Percentiles rank a stretch among this genome's conserved stretches.
phyloP scores from a whole-genome alignment of 495 filamentous ascomycete genomes.

The Mytilinidion resinicola region DNA sequence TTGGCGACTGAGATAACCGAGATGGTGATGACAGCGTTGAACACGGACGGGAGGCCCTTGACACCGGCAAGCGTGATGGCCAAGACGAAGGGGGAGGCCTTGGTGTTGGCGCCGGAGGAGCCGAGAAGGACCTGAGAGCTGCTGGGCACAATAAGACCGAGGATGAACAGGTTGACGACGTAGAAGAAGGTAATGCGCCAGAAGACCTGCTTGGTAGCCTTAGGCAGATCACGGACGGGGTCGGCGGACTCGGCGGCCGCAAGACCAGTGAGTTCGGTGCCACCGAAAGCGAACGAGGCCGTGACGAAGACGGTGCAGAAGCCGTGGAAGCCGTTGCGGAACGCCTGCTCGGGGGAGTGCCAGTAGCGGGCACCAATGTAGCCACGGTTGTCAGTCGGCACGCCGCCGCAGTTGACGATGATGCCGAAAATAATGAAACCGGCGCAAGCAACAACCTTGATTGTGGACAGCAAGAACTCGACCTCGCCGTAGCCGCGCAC shows the following conservation, averaged over 20 bases:
- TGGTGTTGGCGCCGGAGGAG: conserved; percentile 44
- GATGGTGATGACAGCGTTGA: conserved; percentile 68
- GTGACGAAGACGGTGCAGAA: conserved; percentile 63
- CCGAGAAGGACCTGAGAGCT: conserved; percentile 44
- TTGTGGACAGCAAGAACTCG: conserved; percentile 45
- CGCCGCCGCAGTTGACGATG: conserved; percentile 32
- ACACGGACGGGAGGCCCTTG: conserved; percentile 58
- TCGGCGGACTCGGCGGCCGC: conserved; percentile 43
- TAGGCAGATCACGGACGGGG: conserved; percentile 33
- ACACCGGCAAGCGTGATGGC: conserved; percentile 63
- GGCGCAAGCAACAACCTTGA: conserved; percentile 47
- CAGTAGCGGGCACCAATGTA: conserved; percentile 45
- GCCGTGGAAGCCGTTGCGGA: conserved; percentile 63
- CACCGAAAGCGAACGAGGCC: conserved; percentile 63
- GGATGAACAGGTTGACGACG: conserved; percentile 63
- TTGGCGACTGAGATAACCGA: conserved; percentile 51
- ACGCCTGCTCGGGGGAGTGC: conserved; percentile 49
- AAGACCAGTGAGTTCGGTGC: conserved; percentile 49
- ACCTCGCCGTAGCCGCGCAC: conserved; percentile 50
- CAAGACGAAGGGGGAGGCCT: conserved; percentile 70
- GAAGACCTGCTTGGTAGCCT: conserved; percentile 25
- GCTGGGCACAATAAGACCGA: conserved; percentile 64
- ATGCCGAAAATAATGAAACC: conserved; percentile 41
- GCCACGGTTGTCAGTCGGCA: conserved; percentile 32
- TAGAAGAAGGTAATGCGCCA: conserved; percentile 59